phyloP scores from a whole-genome alignment of 345 rosid genomes.

The Eucalyptus marginata region DNA sequence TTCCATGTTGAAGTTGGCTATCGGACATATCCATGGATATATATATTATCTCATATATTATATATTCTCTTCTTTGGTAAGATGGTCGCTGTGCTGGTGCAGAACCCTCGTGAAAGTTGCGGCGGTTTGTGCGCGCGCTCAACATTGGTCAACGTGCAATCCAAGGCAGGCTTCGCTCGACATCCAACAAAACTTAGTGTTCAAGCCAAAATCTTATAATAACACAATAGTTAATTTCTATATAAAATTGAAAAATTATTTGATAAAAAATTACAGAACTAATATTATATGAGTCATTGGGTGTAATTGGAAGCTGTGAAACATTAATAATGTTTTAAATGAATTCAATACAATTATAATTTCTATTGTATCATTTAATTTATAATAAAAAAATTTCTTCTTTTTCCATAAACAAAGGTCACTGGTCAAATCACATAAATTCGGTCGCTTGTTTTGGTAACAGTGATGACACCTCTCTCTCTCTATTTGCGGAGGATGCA shows the following conservation, averaged over 20 bases:
- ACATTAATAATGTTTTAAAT: no score
- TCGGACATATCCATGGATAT: neutral
- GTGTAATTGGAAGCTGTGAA: no score
- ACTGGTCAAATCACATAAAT: no score
- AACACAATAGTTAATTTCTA: neutral
- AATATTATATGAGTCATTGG: neutral
- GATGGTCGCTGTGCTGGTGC: neutral
- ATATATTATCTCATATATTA: no score
- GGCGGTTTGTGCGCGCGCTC: neutral
- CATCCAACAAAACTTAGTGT: neutral
- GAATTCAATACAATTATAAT: no score
- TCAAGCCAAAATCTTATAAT: neutral
- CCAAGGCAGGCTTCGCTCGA: neutral
- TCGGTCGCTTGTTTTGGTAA: no score
- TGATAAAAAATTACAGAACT: neutral
- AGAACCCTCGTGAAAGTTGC: neutral
- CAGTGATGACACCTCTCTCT: neutral
- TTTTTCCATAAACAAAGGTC: no score
- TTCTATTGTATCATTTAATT: no score
- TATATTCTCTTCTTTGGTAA: neutral
- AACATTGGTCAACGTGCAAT: neutral
- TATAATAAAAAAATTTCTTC: rapidly evolving
- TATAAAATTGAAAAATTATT: neutral
- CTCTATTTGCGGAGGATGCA: neutral
- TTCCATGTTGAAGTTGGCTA: neutral